phyloP scores from a whole-genome alignment of 257 asterid genomes.

The Solanum etuberosum region DNA sequence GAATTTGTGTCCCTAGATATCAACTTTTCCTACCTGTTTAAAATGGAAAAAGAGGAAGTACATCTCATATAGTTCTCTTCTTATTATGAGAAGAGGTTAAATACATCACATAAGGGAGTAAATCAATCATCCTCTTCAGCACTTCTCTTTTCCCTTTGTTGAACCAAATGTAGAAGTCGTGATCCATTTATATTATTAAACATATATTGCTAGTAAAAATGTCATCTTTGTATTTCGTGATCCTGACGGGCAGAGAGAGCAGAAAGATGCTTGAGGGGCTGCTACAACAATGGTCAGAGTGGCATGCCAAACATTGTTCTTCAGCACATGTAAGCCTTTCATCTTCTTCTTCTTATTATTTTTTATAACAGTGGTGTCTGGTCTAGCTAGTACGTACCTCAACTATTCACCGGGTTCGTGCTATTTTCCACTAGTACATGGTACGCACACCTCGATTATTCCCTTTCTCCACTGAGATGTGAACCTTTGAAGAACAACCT shows the following conservation, averaged over 20 bases:
- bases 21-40: neutral
- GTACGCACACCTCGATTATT: neutral
- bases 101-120: neutral
- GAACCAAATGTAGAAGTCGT: neutral
- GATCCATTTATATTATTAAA: neutral
- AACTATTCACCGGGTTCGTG: neutral
- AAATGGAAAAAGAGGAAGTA: neutral
- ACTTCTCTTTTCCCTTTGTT: neutral
- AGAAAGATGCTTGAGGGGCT: conserved; percentile 79
- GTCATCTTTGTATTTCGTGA: neutral
- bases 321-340: conserved; percentile 39
- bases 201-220: neutral
- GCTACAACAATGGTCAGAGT: conserved; percentile 79
- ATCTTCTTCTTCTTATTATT: neutral
- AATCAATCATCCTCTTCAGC: neutral
- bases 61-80: neutral
- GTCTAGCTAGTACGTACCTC: neutral
- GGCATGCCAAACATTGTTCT: conserved; percentile 67
- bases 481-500: neutral
- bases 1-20: neutral
- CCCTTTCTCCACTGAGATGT: neutral
- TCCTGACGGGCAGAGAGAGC: conserved; percentile 55
- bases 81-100: neutral
- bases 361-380: neutral
- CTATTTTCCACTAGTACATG: neutral